phyloP scores from a whole-genome alignment of 129 eudicot species.

The Pulicaria dysenterica region DNA sequence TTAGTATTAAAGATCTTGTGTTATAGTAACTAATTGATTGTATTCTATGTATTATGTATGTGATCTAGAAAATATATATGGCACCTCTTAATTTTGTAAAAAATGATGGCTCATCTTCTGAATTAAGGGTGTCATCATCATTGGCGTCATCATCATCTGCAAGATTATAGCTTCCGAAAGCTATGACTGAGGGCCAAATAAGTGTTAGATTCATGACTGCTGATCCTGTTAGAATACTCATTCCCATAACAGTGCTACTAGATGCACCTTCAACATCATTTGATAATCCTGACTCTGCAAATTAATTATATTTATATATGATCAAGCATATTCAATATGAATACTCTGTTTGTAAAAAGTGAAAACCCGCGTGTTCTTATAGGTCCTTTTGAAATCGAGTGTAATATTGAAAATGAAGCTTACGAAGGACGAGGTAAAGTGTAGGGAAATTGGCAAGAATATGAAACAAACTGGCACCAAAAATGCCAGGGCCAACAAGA shows the following conservation, averaged over 20 bases:
- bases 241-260: conserved; percentile 45
- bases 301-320: neutral
- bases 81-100: conserved; percentile 27
- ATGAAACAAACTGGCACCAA: conserved; percentile 65
- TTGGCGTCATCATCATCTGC: conserved; percentile 21
- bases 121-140: neutral
- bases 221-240: conserved; percentile 63
- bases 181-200: conserved; percentile 59
- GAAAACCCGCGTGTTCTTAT: no score
- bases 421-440: conserved; percentile 51
- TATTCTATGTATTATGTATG: neutral
- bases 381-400: neutral
- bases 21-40: neutral
- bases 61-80: neutral
- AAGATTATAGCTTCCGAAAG: conserved; percentile 58
- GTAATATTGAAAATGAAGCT: neutral
- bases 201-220: conserved; percentile 61
- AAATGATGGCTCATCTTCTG: conserved; percentile 39
- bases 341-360: neutral
- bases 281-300: conserved; percentile 35
- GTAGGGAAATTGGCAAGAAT: conserved; percentile 61
- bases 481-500: conserved; percentile 56
- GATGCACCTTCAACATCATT: conserved; percentile 39
- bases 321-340: neutral
- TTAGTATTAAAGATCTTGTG: neutral